Evolutionary conservation across 1,284 basidiomycete species (phyloP), one percentile per base, ranked within the genome.

Genomic region (Rhodotorula sp.): DNA sequence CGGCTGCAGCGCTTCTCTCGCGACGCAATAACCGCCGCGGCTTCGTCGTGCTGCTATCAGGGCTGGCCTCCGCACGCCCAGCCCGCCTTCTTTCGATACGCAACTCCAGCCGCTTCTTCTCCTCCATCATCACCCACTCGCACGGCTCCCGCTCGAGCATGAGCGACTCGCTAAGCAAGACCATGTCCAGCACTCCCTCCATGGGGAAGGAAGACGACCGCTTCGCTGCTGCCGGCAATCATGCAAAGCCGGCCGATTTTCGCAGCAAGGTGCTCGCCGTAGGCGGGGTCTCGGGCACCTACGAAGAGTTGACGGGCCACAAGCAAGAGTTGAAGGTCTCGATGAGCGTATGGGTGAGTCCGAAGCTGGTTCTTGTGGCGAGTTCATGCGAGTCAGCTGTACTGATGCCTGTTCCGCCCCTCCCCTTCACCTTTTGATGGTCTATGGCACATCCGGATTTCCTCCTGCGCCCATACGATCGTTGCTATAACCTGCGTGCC

Each of bases 251-350:
- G 54, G 26, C 54, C 54, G 54, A 55, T 14, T 55, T 55, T 26
- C 50, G 50, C 23, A 16, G n/a, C 6, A 55, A 64, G n/a, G 65
- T 70, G 21, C 38, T 70, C 19, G 65, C 65, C 16, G 60, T 67
- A 5, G 69, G 62, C 15, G 62, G 65, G 21, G 31, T 28, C 3
- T 58, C 57, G 5, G 47, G 54, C n/a, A 70, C 62, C 38, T 54
- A 50, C 6, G 69, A 70, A 26, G 65, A 70, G 54, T 38, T 67
- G 12, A 70, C 69, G 1, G 69, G 69, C 0, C 69, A 70, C 43
- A 38, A 43, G 58, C 57, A 63, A 6, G 68, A 70, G 61, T 43
- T 70, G 26, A 52, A 47, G 7, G 68, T 70, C 8, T 64, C 65
- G 15, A 70, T 70, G 69, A 59, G 65, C 21, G 43, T 70, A 1